Conservation (phyloP, 2,329 filamentous ascomycete species). For the Fusarium stilboides region DNA sequence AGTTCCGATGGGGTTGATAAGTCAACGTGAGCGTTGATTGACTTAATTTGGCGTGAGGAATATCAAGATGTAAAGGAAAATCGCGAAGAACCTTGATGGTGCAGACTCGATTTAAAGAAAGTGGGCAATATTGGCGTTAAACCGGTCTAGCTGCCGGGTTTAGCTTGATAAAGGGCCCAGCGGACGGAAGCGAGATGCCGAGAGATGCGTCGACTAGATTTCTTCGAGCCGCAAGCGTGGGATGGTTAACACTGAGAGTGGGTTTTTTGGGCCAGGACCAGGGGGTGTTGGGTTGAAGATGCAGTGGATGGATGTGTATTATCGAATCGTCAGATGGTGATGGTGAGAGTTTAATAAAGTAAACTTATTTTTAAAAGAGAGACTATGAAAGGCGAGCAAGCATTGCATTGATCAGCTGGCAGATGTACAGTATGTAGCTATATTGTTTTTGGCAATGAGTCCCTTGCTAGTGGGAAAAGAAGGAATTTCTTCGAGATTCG, state of each 20-base stretch:
- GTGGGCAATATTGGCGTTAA: slow-evolving; percentile 21
- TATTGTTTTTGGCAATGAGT: neutral
- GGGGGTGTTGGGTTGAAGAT: slow-evolving; percentile 11
- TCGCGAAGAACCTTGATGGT: slow-evolving; percentile 40
- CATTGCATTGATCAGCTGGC: neutral
- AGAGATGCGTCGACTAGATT: slow-evolving; percentile 31
- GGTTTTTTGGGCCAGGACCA: slow-evolving; percentile 16
- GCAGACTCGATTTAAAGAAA: slow-evolving; percentile 31
- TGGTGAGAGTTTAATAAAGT: slow-evolving; percentile 8
- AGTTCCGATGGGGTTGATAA: slow-evolving; percentile 26
- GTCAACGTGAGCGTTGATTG: slow-evolving; percentile 3
- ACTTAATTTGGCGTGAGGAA: neutral
- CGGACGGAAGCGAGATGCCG: slow-evolving; percentile 44
- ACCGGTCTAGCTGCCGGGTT: slow-evolving; percentile 31
- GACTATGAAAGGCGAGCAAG: neutral
- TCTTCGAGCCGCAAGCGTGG: slow-evolving; percentile 23
- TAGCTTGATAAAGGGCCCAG: slow-evolving; percentile 29
- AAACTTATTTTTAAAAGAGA: neutral
- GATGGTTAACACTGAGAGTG: slow-evolving; percentile 19
- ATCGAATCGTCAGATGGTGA: neutral
- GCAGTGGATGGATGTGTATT: neutral
- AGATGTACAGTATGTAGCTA: neutral
- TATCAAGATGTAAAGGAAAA: neutral
- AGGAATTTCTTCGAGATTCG: neutral
- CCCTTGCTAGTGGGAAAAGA: neutral